Percentiles rank a stretch among this genome's conserved stretches.
Conservation (phyloP, 768 basidiomycete species). For the Amyloporia xantha region DNA sequence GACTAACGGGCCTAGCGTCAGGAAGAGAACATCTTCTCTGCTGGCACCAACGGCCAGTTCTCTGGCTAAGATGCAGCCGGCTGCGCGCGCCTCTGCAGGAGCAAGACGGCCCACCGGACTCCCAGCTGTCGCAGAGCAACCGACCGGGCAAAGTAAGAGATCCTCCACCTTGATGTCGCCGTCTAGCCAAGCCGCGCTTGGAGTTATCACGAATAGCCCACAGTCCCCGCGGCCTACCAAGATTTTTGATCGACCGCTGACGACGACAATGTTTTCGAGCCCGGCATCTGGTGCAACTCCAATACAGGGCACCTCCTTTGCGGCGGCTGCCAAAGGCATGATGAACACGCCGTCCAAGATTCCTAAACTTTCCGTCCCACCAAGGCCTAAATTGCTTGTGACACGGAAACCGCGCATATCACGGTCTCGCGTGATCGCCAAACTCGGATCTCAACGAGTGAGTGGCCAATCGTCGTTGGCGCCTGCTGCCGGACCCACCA, state of each 20-base stretch:
- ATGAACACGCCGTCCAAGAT: slow-evolving; percentile 12
- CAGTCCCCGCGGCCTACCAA: slow-evolving; percentile 22
- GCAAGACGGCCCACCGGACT: slow-evolving; percentile 10
- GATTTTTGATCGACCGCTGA: slow-evolving; percentile 52
- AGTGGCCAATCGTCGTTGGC: slow-evolving; percentile 24
- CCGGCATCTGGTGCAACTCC: slow-evolving; percentile 15
- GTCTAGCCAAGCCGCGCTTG: slow-evolving; percentile 18
- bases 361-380: slow-evolving; percentile 13
- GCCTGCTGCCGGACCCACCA: slow-evolving; percentile 17
- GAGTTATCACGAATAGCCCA: slow-evolving; percentile 30
- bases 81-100: slow-evolving; percentile 2
- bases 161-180: slow-evolving; percentile 11
- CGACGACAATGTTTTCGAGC: slow-evolving; percentile 14
- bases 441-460: slow-evolving; percentile 65
- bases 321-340: slow-evolving; percentile 25
- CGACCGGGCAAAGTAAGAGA: slow-evolving; percentile 11
- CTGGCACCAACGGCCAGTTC: slow-evolving; percentile 76
- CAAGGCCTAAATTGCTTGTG: slow-evolving; percentile 26
- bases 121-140: slow-evolving; percentile 7
- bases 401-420: slow-evolving; percentile 73
- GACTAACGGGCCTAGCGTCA: neutral
- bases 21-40: slow-evolving; percentile 36
- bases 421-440: slow-evolving; percentile 73
- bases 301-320: slow-evolving; percentile 21
- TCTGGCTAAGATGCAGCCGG: slow-evolving; percentile 45